A percentile compares a stretch with the other conserved stretches of the same genome.
Conservation (phyloP, 768 basidiomycete genomes). For the Amanita exitialis region DNA sequence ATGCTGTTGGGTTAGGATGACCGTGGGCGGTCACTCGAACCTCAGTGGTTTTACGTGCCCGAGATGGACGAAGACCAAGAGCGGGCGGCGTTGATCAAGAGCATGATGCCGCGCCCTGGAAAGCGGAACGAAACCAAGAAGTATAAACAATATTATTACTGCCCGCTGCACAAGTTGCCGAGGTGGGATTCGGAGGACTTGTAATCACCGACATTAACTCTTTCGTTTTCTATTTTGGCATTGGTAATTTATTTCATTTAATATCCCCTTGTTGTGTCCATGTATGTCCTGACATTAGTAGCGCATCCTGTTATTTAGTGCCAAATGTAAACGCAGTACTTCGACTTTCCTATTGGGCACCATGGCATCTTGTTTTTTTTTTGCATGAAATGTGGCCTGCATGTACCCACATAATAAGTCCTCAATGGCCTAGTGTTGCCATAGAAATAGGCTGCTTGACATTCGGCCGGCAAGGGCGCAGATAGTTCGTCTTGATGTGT, state of each 20-base stretch:
- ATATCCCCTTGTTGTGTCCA: too few species aligned
- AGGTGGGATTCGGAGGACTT: constrained; percentile 71
- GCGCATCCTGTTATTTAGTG: too few species aligned
- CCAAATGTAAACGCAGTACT: too few species aligned
- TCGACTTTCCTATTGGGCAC: too few species aligned
- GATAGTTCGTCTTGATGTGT: constrained; percentile 80
- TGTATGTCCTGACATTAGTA: too few species aligned
- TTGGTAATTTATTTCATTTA: background rate
- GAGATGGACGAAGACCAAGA: constrained; percentile 64
- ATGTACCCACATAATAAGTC: too few species aligned
- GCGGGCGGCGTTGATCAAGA: constrained; percentile 53
- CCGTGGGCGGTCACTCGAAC: constrained; percentile 39
- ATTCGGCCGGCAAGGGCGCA: constrained; percentile 74
- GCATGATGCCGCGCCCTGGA: constrained; percentile 66
- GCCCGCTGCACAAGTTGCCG: constrained; percentile 60
- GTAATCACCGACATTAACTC: constrained; percentile 17
- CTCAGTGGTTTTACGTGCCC: constrained; percentile 71
- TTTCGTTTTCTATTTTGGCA: background rate
- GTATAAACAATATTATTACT: constrained; percentile 80
- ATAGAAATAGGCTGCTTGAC: constrained; percentile 85
- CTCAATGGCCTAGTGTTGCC: too few species aligned
- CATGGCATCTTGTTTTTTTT: too few species aligned
- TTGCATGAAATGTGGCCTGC: too few species aligned
- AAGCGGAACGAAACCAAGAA: constrained; percentile 75
- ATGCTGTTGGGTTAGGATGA: constrained; percentile 28